phyloP scores from a whole-genome alignment of 441 rosid genomes.

The Pelargonium fulgidum region DNA sequence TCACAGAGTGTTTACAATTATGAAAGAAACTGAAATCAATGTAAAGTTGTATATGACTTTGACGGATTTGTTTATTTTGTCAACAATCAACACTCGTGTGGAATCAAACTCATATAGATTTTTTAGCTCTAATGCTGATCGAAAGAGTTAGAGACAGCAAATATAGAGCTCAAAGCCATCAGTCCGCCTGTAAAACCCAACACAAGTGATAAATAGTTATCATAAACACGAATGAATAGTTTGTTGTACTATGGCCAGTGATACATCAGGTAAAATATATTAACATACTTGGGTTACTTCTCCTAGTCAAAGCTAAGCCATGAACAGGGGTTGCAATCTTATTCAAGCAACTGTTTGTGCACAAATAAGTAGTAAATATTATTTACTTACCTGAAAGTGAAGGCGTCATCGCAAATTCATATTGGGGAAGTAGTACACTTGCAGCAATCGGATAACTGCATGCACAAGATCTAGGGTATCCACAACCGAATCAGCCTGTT shows the following conservation, averaged over 20 bases:
- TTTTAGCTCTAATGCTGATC: not conserved
- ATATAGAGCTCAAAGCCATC: constrained; percentile 87
- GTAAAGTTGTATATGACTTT: not conserved
- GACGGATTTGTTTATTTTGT: not conserved
- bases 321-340: not conserved
- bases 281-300: not conserved
- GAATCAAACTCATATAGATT: not conserved
- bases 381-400: constrained; percentile 61
- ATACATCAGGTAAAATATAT: not conserved
- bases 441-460: constrained; percentile 84
- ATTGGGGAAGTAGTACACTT: constrained; percentile 82
- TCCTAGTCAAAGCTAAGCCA: not conserved
- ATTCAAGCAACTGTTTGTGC: not conserved
- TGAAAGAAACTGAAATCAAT: not conserved
- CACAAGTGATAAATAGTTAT: not conserved
- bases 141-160: constrained; percentile 76
- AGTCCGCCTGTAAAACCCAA: constrained; percentile 54
- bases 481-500: constrained; percentile 35
- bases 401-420: constrained; percentile 85
- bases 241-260: not conserved
- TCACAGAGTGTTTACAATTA: not conserved
- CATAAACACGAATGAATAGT: not conserved
- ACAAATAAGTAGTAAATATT: not conserved
- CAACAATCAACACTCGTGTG: too few species aligned
- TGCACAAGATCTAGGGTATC: constrained; percentile 79